Evolutionary conservation across 2,329 filamentous ascomycete species (phyloP), one percentile per base, ranked within the genome.

Genomic region (Aspergillus neoniger): DNA sequence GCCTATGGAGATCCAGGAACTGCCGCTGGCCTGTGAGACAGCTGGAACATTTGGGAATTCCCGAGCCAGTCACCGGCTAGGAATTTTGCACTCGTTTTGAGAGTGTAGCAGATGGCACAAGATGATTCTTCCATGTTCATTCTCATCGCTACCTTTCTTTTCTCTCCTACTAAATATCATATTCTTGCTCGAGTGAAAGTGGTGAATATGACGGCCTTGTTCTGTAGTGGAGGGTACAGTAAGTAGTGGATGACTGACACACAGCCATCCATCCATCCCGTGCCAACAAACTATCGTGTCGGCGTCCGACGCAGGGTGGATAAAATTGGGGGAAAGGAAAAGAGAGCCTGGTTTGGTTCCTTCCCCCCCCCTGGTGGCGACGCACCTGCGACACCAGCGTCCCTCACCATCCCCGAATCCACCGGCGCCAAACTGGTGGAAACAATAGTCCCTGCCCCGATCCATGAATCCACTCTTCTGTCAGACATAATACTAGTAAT

Each of bases 401-500:
- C 55, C 62, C 62, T 64, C 62, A 62, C 59, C 53, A 63, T 60
- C 53, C 36, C 55, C 47, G 43, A 53, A 47, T 55, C 57, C 59
- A 64, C 61, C 55, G 41, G 63, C 55, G 58, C 60, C 59, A 63
- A 60, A 63, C 64, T 61, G 55, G 63, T 63, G 59, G 58, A 67
- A 64, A 63, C 63, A 64, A 62, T 64, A 62, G 61, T 64, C 61
- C 55, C 49, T 59, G 60, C 38, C 39, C 55, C 56, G 55, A 58
- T 57, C 63, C 58, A 59, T 59, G 60, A 56, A 60, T 60, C 58
- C 56, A 59, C 25, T 48, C 10, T 32, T 55, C 55, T 63, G 59
- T 61, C 62, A 63, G 59, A 63, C 59, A 50, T 48, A 23, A 43
- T 55, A 38, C 28, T 39, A 23, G 23, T 56, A 23, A 30, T 52